phyloP scores from a whole-genome alignment of 768 basidiomycete genomes.

The Rhodotorula diobovata region DNA sequence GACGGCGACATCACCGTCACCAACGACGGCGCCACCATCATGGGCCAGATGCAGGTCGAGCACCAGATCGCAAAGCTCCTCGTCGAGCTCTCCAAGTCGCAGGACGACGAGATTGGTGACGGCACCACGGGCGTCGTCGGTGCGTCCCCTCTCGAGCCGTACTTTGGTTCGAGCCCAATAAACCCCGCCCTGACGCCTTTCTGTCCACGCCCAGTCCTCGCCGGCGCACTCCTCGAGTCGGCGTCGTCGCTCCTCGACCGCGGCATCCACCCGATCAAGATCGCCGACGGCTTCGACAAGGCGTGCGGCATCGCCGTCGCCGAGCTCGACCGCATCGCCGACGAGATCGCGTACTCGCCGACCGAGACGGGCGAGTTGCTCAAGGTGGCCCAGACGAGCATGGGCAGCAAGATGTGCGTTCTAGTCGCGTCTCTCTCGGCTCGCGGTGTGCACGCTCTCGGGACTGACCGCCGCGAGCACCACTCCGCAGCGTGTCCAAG shows the following conservation, averaged over 20 bases:
- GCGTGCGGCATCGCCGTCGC: constrained; percentile 86
- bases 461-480: too few relatives aligned
- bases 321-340: constrained; percentile 84
- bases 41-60: constrained; percentile 98
- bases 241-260: constrained; percentile 94
- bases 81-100: constrained; percentile 92
- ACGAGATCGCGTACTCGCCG: constrained; percentile 77
- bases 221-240: constrained; percentile 93
- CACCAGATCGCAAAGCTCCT: constrained; percentile 98
- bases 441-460: neutral
- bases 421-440: too few relatives aligned
- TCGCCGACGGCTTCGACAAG: constrained; percentile 96
- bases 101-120: constrained; percentile 99
- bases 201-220: constrained; percentile 62
- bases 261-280: constrained; percentile 98
- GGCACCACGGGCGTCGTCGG: constrained; percentile 99
- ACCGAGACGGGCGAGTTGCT: constrained; percentile 79
- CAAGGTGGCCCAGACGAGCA: constrained; percentile 90
- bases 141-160: constrained; percentile 52
- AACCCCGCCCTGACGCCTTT: neutral
- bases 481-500: constrained; percentile 75
- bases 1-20: constrained; percentile 99
- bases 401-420: constrained; percentile 93
- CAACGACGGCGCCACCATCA: constrained; percentile 97
- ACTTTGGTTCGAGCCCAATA: neutral